Percentiles rank a stretch among this genome's conserved stretches.
Evolutionary conservation across 176 grass and related monocot genomes (phyloP).

Genomic region (Raddia distichophylla): DNA sequence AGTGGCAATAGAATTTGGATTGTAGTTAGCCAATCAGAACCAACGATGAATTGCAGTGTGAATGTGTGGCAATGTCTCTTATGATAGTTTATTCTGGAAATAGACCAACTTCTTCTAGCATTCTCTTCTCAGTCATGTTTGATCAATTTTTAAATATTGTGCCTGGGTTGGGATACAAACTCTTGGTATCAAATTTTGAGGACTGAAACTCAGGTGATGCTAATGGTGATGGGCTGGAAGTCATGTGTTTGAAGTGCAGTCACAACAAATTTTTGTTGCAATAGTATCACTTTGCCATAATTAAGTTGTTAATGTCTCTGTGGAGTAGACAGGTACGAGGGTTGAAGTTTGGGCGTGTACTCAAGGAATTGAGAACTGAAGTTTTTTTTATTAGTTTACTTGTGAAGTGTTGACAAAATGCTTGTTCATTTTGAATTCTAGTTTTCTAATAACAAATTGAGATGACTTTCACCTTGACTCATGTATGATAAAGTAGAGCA

Average conservation of each 20-base stretch:
- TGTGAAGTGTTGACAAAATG: not conserved
- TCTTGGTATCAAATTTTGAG: not conserved
- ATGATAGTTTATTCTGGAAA: not conserved
- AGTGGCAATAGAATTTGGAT: not conserved
- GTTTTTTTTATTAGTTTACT: not conserved
- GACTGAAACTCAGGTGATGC: not conserved
- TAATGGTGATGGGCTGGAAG: not conserved
- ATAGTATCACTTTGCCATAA: not conserved
- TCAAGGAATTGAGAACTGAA: not conserved
- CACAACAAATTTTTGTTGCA: not conserved
- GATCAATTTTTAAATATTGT: not conserved
- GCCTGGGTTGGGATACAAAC: not conserved
- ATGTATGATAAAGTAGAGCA: not conserved
- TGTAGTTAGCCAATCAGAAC: constrained; percentile 10
- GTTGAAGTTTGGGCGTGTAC: not conserved
- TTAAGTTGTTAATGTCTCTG: not conserved
- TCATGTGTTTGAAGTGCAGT: not conserved
- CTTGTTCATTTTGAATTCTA: not conserved
- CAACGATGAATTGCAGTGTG: not conserved
- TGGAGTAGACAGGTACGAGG: not conserved
- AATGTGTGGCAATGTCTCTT: constrained; percentile 1
- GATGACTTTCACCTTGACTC: not conserved
- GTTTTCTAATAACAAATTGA: constrained; percentile 20
- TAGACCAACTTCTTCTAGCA: not conserved
- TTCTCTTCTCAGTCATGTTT: not conserved